Conservation (phyloP, 2,329 filamentous ascomycete species). For the Thielaviopsis cerberus region DNA sequence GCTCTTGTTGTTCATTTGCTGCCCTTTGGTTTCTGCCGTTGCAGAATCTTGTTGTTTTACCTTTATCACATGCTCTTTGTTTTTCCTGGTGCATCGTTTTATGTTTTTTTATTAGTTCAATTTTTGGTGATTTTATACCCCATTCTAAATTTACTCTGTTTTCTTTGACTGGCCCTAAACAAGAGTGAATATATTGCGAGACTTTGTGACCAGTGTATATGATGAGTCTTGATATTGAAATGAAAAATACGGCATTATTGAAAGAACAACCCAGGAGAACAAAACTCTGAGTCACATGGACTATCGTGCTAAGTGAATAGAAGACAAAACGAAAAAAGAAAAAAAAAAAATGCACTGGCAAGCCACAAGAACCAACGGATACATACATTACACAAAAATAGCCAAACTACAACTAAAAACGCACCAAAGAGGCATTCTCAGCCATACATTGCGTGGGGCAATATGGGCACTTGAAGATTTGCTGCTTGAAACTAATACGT, state of each 20-base stretch:
- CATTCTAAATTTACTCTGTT: neutral
- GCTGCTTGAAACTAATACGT: slow-evolving; percentile 54
- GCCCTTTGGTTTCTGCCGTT: neutral
- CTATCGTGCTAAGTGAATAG: neutral
- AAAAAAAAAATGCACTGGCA: neutral
- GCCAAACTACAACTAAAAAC: no score
- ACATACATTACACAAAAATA: no score
- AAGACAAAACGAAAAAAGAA: neutral
- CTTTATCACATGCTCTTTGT: neutral
- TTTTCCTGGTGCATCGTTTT: neutral
- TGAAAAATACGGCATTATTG: neutral
- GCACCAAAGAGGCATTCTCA: slow-evolving; percentile 58
- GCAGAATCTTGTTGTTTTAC: neutral
- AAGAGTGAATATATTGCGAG: neutral
- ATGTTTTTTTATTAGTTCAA: neutral
- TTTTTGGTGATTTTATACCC: neutral
- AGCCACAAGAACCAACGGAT: no score
- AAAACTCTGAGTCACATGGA: neutral
- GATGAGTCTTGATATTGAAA: neutral
- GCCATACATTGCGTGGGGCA: slow-evolving; percentile 68
- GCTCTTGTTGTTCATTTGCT: neutral
- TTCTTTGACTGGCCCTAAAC: neutral
- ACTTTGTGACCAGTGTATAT: neutral
- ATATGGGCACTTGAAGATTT: slow-evolving; percentile 84
- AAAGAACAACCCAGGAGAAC: neutral